phyloP scores from a whole-genome alignment of 495 filamentous ascomycete genomes.

The Xylaria flabelliformis region DNA sequence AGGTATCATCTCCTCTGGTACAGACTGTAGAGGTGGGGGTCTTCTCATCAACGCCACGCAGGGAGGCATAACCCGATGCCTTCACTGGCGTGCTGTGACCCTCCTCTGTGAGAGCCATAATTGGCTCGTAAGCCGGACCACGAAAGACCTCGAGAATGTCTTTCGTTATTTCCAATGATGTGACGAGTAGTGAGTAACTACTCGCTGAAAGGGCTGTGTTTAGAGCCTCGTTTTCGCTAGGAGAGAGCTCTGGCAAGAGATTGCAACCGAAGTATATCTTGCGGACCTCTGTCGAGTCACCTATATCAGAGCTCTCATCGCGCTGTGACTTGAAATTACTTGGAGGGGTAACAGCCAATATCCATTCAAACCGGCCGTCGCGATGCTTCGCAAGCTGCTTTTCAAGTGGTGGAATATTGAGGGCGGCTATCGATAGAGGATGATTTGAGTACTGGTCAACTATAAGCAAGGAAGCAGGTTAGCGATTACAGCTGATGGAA shows the following conservation, averaged over 20 bases:
- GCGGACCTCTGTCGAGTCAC: constrained; percentile 12
- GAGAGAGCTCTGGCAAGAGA: constrained; percentile 42
- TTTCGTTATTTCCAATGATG: constrained; percentile 29
- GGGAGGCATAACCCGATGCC: not conserved
- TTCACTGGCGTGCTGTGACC: constrained; percentile 11
- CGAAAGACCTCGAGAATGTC: constrained; percentile 22
- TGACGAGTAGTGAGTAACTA: constrained; percentile 33
- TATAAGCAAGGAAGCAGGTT: constrained; percentile 10
- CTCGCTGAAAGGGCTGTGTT: constrained; percentile 11
- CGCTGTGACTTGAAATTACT: constrained; percentile 22
- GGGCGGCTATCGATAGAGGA: constrained; percentile 44
- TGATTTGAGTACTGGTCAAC: constrained; percentile 33
- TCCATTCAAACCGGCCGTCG: constrained; percentile 58
- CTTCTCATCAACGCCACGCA: constrained; percentile 14
- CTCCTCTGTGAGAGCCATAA: constrained; percentile 11
- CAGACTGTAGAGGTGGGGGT: constrained; percentile 27
- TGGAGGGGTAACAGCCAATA: constrained; percentile 45
- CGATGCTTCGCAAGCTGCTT: constrained; percentile 56
- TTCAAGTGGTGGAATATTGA: constrained; percentile 41
- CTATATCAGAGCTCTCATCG: constrained; percentile 26
- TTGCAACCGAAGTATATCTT: constrained; percentile 55
- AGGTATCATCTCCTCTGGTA: constrained; percentile 28
- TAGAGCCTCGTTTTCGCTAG: constrained; percentile 9
- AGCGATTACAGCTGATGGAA: constrained; percentile 1
- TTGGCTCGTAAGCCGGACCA: not conserved